phyloP scores from a whole-genome alignment of 2,329 filamentous ascomycete genomes.

The Phoma herbarum region DNA sequence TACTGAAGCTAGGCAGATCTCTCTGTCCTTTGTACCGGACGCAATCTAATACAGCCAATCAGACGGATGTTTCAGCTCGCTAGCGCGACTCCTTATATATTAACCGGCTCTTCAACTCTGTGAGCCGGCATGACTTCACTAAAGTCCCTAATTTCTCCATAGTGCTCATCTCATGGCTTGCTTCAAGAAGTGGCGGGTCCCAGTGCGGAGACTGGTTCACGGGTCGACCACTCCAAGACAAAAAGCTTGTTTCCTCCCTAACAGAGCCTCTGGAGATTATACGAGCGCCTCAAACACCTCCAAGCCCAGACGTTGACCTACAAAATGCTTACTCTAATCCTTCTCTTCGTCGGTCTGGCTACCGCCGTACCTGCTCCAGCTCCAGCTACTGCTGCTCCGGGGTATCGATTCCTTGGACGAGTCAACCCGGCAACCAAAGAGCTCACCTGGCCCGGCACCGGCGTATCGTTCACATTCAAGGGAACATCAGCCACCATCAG shows the following conservation, averaged over 20 bases:
- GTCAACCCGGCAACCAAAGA: slow-evolving; percentile 56
- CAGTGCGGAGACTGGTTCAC: neutral
- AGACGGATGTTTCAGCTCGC: neutral
- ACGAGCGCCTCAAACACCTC: neutral
- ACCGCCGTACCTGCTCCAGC: slow-evolving; percentile 9
- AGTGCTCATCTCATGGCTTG: slow-evolving; percentile 7
- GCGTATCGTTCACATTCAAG: slow-evolving; percentile 54
- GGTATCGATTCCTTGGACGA: slow-evolving; percentile 45
- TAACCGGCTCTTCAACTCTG: slow-evolving; percentile 7
- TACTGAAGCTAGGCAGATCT: slow-evolving; percentile 1
- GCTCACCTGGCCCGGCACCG: slow-evolving; percentile 58
- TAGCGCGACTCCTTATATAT: slow-evolving; percentile 7
- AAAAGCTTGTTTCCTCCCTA: neutral
- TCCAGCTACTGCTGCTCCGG: slow-evolving; percentile 6
- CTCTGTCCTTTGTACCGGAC: slow-evolving; percentile 7
- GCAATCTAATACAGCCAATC: slow-evolving; percentile 17
- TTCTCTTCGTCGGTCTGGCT: slow-evolving; percentile 10
- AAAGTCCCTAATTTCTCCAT: slow-evolving; percentile 7
- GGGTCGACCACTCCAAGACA: neutral
- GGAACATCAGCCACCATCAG: slow-evolving; percentile 53
- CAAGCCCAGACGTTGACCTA: neutral
- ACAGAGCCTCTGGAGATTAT: neutral
- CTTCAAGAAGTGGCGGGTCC: neutral
- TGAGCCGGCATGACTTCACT: slow-evolving; percentile 4
- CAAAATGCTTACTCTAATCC: slow-evolving; percentile 10